A percentile compares a stretch with the other conserved stretches of the same genome.
phyloP scores from a whole-genome alignment of 2,329 filamentous ascomycete genomes.

The Fusarium camptoceras region DNA sequence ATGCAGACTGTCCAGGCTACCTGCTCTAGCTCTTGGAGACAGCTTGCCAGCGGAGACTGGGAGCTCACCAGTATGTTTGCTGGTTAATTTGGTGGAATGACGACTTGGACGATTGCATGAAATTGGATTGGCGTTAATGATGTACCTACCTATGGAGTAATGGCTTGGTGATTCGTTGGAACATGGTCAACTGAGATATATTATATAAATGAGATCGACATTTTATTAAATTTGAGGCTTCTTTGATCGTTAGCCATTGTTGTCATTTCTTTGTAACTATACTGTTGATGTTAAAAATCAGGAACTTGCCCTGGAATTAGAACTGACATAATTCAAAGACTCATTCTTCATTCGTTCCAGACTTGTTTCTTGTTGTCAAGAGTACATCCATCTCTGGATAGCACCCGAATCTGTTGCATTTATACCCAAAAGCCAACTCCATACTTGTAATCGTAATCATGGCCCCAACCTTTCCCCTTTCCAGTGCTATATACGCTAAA shows the following conservation, averaged over 20 bases:
- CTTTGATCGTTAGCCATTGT: neutral
- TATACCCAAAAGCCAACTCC: neutral
- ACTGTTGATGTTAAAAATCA: neutral
- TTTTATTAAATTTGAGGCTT: neutral
- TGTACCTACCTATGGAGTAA: slow-evolving; percentile 29
- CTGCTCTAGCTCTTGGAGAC: slow-evolving; percentile 47
- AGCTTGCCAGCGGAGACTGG: slow-evolving; percentile 46
- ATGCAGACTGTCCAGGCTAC: slow-evolving; percentile 44
- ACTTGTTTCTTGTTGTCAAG: neutral
- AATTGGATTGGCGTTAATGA: slow-evolving; percentile 27
- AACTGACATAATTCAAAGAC: neutral
- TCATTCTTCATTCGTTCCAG: neutral
- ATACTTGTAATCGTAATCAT: neutral
- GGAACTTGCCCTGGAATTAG: neutral
- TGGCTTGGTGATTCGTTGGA: slow-evolving; percentile 20
- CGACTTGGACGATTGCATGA: slow-evolving; percentile 20
- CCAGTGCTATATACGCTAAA: neutral
- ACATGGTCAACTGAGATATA: slow-evolving; percentile 8
- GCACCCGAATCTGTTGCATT: neutral
- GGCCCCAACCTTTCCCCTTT: neutral
- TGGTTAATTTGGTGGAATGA: slow-evolving; percentile 21
- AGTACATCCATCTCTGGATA: neutral
- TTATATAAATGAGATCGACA: slow-evolving; percentile 9
- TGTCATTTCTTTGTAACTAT: neutral
- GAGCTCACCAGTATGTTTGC: slow-evolving; percentile 47